phyloP scores from a whole-genome alignment of 352 stramenopile species.

The Globisporangium nagaii region DNA sequence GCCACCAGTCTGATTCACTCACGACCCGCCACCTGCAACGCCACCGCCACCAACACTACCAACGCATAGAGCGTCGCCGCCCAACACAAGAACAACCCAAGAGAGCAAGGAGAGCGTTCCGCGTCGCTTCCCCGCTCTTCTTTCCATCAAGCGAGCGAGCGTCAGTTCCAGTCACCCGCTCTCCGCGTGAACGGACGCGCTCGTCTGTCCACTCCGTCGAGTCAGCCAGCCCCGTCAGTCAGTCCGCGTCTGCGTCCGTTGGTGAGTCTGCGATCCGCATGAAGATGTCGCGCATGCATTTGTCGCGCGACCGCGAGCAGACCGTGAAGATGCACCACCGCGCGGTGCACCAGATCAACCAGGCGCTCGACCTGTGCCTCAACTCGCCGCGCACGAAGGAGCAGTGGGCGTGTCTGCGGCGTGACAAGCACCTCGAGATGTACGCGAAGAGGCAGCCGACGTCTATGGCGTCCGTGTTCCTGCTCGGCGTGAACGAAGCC shows the following conservation, averaged over 20 bases:
- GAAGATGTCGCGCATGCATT: conserved; percentile 25
- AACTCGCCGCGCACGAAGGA: conserved; percentile 49
- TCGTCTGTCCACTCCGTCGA: not conserved
- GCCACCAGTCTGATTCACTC: not conserved
- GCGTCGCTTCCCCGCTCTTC: conserved; percentile 1
- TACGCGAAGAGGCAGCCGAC: conserved; percentile 40
- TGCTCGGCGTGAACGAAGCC: conserved; percentile 57
- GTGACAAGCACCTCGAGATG: conserved; percentile 45
- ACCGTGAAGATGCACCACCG: conserved; percentile 54
- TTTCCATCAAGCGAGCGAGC: not conserved
- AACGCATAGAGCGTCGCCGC: not conserved
- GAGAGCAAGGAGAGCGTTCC: not conserved
- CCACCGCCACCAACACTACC: too few species aligned
- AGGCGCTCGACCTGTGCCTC: conserved; percentile 47
- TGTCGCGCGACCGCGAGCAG: conserved; percentile 46
- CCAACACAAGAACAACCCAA: not conserved
- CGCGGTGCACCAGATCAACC: conserved; percentile 54
- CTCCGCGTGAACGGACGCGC: not conserved
- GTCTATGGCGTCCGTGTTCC: conserved; percentile 31
- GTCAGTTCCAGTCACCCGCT: conserved; percentile 1
- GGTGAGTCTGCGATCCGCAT: not conserved
- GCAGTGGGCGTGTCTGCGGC: conserved; percentile 46
- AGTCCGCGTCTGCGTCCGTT: too few species aligned
- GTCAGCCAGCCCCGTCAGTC: not conserved
- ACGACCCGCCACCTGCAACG: too few species aligned